Evolutionary conservation across 169 alveolate genomes (phyloP), one percentile per base, ranked within the genome.

Genomic region (Eimeria zaria): DNA sequence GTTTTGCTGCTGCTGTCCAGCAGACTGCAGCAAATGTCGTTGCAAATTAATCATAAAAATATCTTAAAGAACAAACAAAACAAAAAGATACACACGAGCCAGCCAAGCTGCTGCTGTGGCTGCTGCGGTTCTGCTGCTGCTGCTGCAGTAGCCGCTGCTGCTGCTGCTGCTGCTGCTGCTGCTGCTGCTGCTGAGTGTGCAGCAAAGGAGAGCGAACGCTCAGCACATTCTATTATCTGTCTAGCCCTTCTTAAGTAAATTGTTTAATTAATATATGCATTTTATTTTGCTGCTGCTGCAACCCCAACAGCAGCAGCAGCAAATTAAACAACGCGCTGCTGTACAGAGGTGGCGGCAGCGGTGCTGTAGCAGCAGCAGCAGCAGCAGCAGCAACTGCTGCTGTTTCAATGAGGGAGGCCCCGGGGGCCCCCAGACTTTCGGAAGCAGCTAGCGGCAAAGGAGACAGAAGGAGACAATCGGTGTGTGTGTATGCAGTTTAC

Each of bases 371-470:
- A 58, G 27, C 67, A 58, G 11, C 67, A 58, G 67, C 78, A 69
- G 78, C 78, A 69, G 78, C 78, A 69, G 78, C 78, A 69, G 78
- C 78, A 69, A 16, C 78, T 69, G 78, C 78, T 69, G 78, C 78
- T 69, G 44, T 33, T 69, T 69, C 78, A 69, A 24, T 69, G 78
- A 69, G 20, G 20, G 78, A 33, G 67, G 27, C 78, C 78, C 78
- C 78, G 11, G 44, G 78, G 78, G 78, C 78, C 78, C 78, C 78
- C 16, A 69, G 18, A 16, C 5, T 2, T 69, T 14, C 11, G 67
- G 67, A 58, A 58, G 67, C 67, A 58, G 67, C 67, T 2, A 58
- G 67, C 11, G 67, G 18, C 67, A 58, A 58, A 58, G 67, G 67
- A 58, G 67, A 58, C 67, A 62, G 74, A 62, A 62, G 74, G 39